Conservation (phyloP, 768 basidiomycete genomes). For the Lepiota venenata region DNA sequence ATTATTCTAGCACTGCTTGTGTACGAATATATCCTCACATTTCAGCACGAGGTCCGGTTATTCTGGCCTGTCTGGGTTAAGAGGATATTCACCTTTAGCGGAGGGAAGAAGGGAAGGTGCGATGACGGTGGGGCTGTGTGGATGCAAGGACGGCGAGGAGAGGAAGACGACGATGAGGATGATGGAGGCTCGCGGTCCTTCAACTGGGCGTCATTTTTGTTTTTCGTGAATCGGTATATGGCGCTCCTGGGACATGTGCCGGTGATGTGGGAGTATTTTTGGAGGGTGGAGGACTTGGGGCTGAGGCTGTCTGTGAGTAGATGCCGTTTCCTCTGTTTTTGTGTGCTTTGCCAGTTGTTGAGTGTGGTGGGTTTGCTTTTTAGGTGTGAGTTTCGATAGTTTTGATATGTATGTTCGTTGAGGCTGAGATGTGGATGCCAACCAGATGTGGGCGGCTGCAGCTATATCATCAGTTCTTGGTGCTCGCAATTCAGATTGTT, state of each 20-base stretch:
- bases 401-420: too few species aligned
- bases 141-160: too few species aligned
- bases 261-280: slow-evolving; percentile 31
- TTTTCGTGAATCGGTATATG: slow-evolving; percentile 41
- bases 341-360: background rate
- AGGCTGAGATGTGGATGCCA: background rate
- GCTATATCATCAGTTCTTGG: slow-evolving; percentile 32
- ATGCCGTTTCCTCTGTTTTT: background rate
- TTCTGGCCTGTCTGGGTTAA: slow-evolving; percentile 32
- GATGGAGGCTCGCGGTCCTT: slow-evolving; percentile 23
- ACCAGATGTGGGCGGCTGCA: slow-evolving; percentile 29
- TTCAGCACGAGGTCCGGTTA: slow-evolving; percentile 36
- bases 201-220: slow-evolving; percentile 32
- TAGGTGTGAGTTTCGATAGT: background rate
- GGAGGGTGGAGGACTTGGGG: slow-evolving; percentile 18
- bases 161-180: too few species aligned
- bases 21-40: slow-evolving; percentile 45
- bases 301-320: slow-evolving; percentile 5
- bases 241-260: slow-evolving; percentile 35
- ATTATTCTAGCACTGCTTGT: slow-evolving; percentile 30
- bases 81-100: background rate
- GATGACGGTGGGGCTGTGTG: too few species aligned
- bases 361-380: too few species aligned
- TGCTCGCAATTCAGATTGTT: slow-evolving; percentile 29
- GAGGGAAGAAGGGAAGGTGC: background rate